Evolutionary conservation across 768 basidiomycete species (phyloP), one percentile per base, ranked within the genome.

Genomic region (Mycena sanguinolenta): DNA sequence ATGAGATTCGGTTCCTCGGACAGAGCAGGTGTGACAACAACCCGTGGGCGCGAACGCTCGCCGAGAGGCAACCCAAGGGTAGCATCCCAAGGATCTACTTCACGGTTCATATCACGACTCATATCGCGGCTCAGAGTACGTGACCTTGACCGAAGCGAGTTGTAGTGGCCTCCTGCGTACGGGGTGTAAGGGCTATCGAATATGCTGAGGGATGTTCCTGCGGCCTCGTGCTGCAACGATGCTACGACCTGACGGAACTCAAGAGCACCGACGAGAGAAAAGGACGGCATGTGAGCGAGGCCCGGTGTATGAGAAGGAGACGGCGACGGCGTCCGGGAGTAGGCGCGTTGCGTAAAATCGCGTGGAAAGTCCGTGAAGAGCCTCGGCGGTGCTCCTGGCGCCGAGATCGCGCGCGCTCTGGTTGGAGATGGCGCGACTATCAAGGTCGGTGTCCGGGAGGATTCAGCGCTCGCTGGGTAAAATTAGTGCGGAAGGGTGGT

Each of bases 161-260:
- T 89, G 73, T 94, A 95, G 74, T 92, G 93, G 2, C 94, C 93
- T 30, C 90, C 92, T 0, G 90, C 88, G 71, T 91, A 94, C 0
- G 94, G 93, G 1, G 92, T 89, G 19, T 84, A 80, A 9, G 79
- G 91, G 30, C 86, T 87, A 58, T 93, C 92, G 72, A 95, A 95
- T 4, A 90, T 82, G 67, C 80, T 85, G 57, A 95, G 82, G 0
- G 89, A 86, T 0, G 87, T 81, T 0, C 84, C 84, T 2, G 89
- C 86, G 13, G 92, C 91, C 75, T 96, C 90, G 58, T 85, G 85
- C 71, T 90, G 89, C 27, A 99, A 84, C 0, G 92, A 91, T 14
- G 92, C 86, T 25, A 99, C 92, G 27, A 98, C 93, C 68, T 96
- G 92, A 21, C 96, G 88, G 81, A 99, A 99, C 80, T 99, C 98